Percentiles rank a stretch among this genome's conserved stretches.
These are phyloP conservation scores for Lyophyllum decastes DNA, from an alignment of 768 basidiomycete genomes.

Conservation along the genomic window DNA sequence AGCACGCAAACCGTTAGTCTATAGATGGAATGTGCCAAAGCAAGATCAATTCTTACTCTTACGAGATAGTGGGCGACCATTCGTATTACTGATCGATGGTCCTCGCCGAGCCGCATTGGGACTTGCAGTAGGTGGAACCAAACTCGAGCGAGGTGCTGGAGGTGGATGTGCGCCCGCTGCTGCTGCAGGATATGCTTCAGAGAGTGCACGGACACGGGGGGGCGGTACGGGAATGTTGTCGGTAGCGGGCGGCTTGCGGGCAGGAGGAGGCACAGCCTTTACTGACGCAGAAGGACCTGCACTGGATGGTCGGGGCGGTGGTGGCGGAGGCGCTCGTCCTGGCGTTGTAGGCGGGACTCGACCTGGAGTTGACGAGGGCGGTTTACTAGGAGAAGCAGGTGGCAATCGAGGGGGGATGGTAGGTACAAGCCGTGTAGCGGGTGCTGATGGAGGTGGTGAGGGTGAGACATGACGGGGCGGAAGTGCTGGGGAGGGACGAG, in stretches of 20 bases:
- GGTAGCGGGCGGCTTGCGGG: constrained; percentile 33
- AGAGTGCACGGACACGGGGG: constrained; percentile 43
- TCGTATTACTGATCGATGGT: constrained; percentile 13
- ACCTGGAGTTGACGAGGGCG: constrained; percentile 15
- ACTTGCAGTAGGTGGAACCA: constrained; percentile 20
- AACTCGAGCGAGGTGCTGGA: constrained; percentile 26
- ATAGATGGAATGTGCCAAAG: neutral
- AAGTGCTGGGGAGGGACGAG: constrained; percentile 24
- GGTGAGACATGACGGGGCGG: constrained; percentile 37
- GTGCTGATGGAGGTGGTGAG: constrained; percentile 19
- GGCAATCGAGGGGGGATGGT: constrained; percentile 31
- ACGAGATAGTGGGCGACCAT: constrained; percentile 38
- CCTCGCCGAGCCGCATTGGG: constrained; percentile 7
- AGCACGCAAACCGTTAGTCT: neutral
- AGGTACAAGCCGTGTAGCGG: constrained; percentile 26
- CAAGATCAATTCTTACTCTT: constrained; percentile 43
- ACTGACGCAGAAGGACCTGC: constrained; percentile 24
- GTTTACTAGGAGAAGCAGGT: constrained; percentile 6
- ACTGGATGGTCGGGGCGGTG: constrained; percentile 46
- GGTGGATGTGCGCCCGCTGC: constrained; percentile 31
- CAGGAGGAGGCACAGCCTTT: constrained; percentile 39
- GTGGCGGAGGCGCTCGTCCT: constrained; percentile 30
- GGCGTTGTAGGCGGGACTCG: constrained; percentile 33
- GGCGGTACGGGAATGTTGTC: constrained; percentile 32
- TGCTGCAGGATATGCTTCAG: constrained; percentile 39